A percentile compares a stretch with the other conserved stretches of the same genome.
Evolutionary conservation across 352 stramenopile genomes (phyloP).

Genomic region (Blastocystis sp.): DNA sequence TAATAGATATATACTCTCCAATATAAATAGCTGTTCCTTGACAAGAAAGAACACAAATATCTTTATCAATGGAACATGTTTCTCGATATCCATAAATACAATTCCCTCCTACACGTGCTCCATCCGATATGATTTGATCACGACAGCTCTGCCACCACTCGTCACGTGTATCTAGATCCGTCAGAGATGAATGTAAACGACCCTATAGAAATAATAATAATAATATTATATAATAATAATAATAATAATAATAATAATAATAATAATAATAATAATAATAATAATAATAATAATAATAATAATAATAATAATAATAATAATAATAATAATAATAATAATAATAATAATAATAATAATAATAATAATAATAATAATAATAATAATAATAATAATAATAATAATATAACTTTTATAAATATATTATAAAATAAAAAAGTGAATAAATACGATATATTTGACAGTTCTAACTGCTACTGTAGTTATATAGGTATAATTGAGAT

Average conservation of each 20-base stretch:
- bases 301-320: neutral
- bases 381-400: no score
- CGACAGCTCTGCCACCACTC: slow-evolving; percentile 87
- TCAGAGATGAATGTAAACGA: slow-evolving; percentile 70
- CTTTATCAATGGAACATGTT: slow-evolving; percentile 81
- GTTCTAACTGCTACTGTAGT: no score
- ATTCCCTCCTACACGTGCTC: slow-evolving; percentile 73
- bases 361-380: no score
- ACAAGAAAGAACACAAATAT: slow-evolving; percentile 78
- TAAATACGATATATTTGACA: no score
- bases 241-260: slow-evolving; percentile 49
- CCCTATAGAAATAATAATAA: slow-evolving; percentile 58
- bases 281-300: slow-evolving; percentile 7
- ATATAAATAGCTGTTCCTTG: slow-evolving; percentile 64
- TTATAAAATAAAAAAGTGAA: no score
- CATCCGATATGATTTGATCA: slow-evolving; percentile 83
- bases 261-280: slow-evolving; percentile 25
- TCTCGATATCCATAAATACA: slow-evolving; percentile 87
- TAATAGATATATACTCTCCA: slow-evolving; percentile 12
- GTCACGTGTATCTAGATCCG: slow-evolving; percentile 83
- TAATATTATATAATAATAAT: slow-evolving; percentile 48
- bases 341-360: slow-evolving; percentile 4
- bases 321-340: slow-evolving; percentile 11
- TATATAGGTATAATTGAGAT: no score
- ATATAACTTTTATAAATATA: no score